Percentiles rank a stretch among this genome's conserved stretches.
phyloP scores from a whole-genome alignment of 2,329 filamentous ascomycete genomes.

The Cytospora leucostoma region DNA sequence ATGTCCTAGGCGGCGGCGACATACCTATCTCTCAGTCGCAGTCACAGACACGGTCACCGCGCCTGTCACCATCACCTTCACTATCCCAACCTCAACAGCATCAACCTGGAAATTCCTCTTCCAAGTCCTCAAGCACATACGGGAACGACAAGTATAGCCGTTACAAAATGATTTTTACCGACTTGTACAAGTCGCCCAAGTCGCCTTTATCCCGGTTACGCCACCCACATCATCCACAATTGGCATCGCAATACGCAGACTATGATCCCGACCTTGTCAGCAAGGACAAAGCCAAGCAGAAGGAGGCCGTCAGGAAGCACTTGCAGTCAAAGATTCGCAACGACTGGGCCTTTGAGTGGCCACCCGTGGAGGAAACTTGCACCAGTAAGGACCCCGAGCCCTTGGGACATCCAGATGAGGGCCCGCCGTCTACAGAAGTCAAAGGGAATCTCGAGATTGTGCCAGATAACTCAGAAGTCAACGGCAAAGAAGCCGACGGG shows the following conservation, averaged over 20 bases:
- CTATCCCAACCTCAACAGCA: neutral
- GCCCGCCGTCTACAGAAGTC: constrained; percentile 5
- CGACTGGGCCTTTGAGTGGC: constrained; percentile 65
- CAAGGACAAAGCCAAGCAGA: constrained; percentile 63
- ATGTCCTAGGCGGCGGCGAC: constrained; percentile 4
- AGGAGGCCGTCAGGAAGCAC: constrained; percentile 61
- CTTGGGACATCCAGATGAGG: constrained; percentile 4
- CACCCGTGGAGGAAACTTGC: constrained; percentile 35
- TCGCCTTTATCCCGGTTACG: constrained; percentile 56
- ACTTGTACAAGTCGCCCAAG: constrained; percentile 59
- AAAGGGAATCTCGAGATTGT: constrained; percentile 22
- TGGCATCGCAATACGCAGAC: constrained; percentile 41
- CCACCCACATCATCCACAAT: constrained; percentile 39
- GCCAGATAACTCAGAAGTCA: constrained; percentile 15
- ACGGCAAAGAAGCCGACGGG: constrained; percentile 18
- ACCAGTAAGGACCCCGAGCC: neutral
- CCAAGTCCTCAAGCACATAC: neutral
- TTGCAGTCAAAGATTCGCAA: constrained; percentile 55
- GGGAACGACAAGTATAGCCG: neutral
- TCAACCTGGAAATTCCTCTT: neutral
- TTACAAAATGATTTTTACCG: constrained; percentile 57
- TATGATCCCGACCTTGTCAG: constrained; percentile 63
- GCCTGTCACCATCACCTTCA: neutral
- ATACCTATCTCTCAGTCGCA: neutral
- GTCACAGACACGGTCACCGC: neutral